Evolutionary conservation across 2,329 filamentous ascomycete species (phyloP).

Genomic region (Talaromyces sp.): DNA sequence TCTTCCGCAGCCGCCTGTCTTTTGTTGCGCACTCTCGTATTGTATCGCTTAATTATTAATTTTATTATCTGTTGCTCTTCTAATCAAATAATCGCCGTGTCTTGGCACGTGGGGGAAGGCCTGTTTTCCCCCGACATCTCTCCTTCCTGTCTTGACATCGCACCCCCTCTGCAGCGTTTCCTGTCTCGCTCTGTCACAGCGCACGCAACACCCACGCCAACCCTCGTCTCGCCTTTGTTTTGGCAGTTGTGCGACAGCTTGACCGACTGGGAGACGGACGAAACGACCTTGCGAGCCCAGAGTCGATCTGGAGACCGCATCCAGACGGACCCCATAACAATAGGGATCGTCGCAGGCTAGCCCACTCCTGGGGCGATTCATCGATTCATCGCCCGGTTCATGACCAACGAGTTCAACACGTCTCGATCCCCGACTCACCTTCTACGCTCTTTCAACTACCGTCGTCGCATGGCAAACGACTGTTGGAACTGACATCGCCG

Average conservation of each 20-base stretch:
- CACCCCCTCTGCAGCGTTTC: neutral
- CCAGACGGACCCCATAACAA: neutral
- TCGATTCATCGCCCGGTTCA: neutral
- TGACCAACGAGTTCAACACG: neutral
- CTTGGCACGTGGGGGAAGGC: neutral
- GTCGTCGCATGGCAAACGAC: neutral
- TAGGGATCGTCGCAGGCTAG: slow-evolving; percentile 10
- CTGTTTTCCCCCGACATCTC: neutral
- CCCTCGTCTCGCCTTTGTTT: neutral
- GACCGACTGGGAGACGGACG: neutral
- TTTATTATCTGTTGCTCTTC: neutral
- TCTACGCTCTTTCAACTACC: neutral
- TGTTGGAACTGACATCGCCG: slow-evolving; percentile 4
- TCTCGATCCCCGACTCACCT: neutral
- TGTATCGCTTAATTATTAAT: neutral
- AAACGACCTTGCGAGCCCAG: neutral
- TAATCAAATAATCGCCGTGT: neutral
- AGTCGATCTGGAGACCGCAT: neutral
- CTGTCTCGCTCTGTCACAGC: neutral
- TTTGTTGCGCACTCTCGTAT: neutral
- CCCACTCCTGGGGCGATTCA: slow-evolving; percentile 3
- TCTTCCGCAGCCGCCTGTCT: neutral
- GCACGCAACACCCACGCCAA: neutral
- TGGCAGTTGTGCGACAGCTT: neutral
- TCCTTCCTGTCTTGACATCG: neutral